phyloP scores from a whole-genome alignment of 2,329 filamentous ascomycete genomes.

The Pezicula rhizophila region DNA sequence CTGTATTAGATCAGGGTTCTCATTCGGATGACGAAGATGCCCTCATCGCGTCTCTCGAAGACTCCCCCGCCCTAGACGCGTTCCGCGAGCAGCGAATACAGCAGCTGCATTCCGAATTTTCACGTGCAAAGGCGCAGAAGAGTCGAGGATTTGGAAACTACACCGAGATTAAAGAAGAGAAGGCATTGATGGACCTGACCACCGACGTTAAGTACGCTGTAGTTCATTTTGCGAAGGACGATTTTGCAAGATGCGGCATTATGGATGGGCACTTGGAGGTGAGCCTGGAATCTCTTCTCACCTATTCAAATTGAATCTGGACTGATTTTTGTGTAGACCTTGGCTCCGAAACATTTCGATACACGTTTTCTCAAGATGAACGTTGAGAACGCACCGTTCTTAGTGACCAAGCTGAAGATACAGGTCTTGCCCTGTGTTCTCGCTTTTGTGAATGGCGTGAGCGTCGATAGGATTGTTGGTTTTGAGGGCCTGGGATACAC shows the following conservation, averaged over 20 bases:
- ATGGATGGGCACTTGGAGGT: conserved; percentile 34
- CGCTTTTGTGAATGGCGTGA: conserved; percentile 48
- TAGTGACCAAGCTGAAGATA: conserved; percentile 51
- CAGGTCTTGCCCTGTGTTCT: conserved; percentile 54
- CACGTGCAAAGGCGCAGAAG: conserved; percentile 44
- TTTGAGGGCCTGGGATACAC: conserved; percentile 51
- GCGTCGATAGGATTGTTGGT: conserved; percentile 49
- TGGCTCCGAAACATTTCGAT: conserved; percentile 52
- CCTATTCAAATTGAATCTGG: not conserved
- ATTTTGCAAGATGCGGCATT: conserved; percentile 34
- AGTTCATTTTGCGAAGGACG: conserved; percentile 35
- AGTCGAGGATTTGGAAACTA: conserved; percentile 46
- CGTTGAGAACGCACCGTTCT: conserved; percentile 53
- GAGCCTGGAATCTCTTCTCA: not conserved
- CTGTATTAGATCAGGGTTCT: conserved; percentile 33
- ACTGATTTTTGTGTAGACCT: conserved; percentile 24
- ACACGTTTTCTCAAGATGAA: conserved; percentile 52
- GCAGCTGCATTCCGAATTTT: conserved; percentile 49
- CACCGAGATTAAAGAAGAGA: conserved; percentile 51
- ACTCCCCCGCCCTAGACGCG: conserved; percentile 44
- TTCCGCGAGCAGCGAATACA: conserved; percentile 52
- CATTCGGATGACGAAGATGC: conserved; percentile 49
- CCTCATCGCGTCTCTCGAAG: conserved; percentile 48
- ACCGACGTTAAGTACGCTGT: conserved; percentile 32
- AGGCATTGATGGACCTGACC: conserved; percentile 44